Percentiles rank a stretch among this genome's conserved stretches.
Conservation (phyloP, 306 rosid species). For the Cucurbita pepo region DNA sequence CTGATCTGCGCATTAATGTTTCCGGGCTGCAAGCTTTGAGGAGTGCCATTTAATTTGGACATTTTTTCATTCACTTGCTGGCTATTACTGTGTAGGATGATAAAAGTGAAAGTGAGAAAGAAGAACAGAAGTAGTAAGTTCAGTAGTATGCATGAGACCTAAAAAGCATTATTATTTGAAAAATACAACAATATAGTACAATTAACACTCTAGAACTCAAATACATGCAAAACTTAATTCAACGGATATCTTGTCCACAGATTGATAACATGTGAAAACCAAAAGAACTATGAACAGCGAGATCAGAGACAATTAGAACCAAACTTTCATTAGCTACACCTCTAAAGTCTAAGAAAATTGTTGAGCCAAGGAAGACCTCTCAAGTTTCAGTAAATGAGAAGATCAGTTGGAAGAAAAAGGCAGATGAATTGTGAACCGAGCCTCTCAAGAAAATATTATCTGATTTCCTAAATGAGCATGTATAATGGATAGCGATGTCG, state of each 20-base stretch:
- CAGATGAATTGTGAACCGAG: not conserved
- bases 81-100: not conserved
- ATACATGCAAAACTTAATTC: not conserved
- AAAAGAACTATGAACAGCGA: not conserved
- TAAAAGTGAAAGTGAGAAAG: not conserved
- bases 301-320: not conserved
- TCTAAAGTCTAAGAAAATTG: not conserved
- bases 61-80: slow-evolving; percentile 24
- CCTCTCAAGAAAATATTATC: not conserved
- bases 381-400: not conserved
- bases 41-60: slow-evolving; percentile 34
- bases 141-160: not conserved
- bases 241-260: not conserved
- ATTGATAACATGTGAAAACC: not conserved
- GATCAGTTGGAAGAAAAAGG: not conserved
- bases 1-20: slow-evolving; percentile 16
- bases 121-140: not conserved
- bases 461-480: not conserved
- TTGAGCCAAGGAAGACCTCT: not conserved
- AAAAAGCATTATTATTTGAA: not conserved
- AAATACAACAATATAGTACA: not conserved
- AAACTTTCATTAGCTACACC: not conserved
- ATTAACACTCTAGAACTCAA: not conserved
- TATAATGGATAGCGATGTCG: not conserved
- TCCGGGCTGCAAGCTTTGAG: slow-evolving; percentile 37